Evolutionary conservation across 2,329 filamentous ascomycete genomes (phyloP).

Genomic region (Xylaria sp.): DNA sequence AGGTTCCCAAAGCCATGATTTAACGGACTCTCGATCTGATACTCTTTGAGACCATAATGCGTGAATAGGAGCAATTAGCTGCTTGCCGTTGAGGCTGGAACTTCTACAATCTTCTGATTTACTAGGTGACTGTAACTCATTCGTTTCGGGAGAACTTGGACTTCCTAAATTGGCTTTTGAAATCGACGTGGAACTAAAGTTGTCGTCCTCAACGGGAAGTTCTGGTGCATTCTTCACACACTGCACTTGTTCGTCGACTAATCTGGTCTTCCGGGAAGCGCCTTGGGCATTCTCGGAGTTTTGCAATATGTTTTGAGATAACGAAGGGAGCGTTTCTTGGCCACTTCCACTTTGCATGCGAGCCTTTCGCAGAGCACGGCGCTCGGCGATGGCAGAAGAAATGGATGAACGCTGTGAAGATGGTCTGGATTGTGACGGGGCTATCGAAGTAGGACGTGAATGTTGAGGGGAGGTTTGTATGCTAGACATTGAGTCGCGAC

Average conservation of each 20-base stretch:
- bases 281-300: constrained; percentile 50
- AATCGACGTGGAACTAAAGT: constrained; percentile 54
- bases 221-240: constrained; percentile 55
- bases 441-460: constrained; percentile 49
- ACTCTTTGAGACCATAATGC: constrained; percentile 41
- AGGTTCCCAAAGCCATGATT: constrained; percentile 42
- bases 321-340: constrained; percentile 41
- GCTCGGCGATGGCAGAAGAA: constrained; percentile 50
- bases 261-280: constrained; percentile 56
- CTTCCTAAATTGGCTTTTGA: constrained; percentile 57
- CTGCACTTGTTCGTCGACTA: constrained; percentile 58
- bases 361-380: constrained; percentile 52
- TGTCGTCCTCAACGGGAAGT: constrained; percentile 50
- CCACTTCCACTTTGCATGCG: constrained; percentile 50
- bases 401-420: constrained; percentile 44
- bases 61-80: constrained; percentile 24
- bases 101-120: constrained; percentile 39
- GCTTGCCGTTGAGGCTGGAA: constrained; percentile 23
- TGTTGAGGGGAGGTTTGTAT: constrained; percentile 51
- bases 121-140: constrained; percentile 56
- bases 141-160: constrained; percentile 65
- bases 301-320: constrained; percentile 41
- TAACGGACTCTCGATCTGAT: constrained; percentile 14
- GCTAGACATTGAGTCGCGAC: constrained; percentile 62
- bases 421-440: constrained; percentile 31